Evolutionary conservation across 805 yeast genomes (phyloP), one percentile per base, ranked within the genome.

Genomic region (Metschnikowia vanudenii): DNA sequence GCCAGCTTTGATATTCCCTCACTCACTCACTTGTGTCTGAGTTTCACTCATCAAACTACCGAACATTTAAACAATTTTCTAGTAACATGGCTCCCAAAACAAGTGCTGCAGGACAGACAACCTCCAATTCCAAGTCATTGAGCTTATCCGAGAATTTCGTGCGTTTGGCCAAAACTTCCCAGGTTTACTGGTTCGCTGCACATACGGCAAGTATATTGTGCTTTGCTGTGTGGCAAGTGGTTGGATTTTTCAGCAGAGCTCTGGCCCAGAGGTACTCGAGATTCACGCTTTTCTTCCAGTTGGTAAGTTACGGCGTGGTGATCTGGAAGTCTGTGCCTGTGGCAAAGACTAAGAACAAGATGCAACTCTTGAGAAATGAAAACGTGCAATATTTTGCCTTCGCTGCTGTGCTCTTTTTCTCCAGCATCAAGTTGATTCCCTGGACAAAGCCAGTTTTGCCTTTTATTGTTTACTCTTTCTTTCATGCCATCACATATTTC

Each of bases 121-220:
- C 40, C 20, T 13, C 12, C 28, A 9, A 19, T 12, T 3, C 29
- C 29, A 36, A 10, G n/a, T 8, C 32, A 22, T 14, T 32, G 32
- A 18, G 28, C 1, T 12, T 38, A 4, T 20, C 35, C 26, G 24
- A 30, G 8, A 46, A 32, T 29, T 4, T 50, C 20, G 10, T 35
- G 17, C 33, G 40, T 11, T 43, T 55, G 29, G 40, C 56, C 7
- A 47, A 36, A 24, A 35, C 52, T 2, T 39, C 50, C 20, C 88
- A 84, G 60, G 82, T 84, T 59, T 80, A 80, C 55, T 84, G 91
- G 91, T 84, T 77, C 53, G 43, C 81, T 22, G 84, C 86, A 14
- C 88, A 84, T 62, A 69, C 78, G 12, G 59, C 72, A 28, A 78
- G 82, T 2, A 52, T 80, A 2, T 53, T 62, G 44, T 76, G 67